Evolutionary conservation across 2,329 filamentous ascomycete genomes (phyloP).

Genomic region (Lecanoromycetidae sp.): DNA sequence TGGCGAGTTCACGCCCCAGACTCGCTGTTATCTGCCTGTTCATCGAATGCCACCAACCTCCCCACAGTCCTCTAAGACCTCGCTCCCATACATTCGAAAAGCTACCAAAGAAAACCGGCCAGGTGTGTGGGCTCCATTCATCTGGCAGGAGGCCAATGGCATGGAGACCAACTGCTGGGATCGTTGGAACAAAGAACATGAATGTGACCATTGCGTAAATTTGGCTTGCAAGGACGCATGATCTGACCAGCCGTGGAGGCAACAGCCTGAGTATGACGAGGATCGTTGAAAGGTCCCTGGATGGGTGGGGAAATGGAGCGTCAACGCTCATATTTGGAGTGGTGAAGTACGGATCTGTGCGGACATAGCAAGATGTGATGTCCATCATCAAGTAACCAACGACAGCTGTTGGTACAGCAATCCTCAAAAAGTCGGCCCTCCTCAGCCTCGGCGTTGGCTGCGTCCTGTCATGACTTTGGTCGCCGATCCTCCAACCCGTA

Average conservation of each 20-base stretch:
- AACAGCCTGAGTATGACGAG: constrained; percentile 3
- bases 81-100: constrained; percentile 10
- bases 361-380: constrained; percentile 4
- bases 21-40: constrained; percentile 9
- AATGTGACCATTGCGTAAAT: constrained; percentile 9
- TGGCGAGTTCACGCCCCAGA: constrained; percentile 8
- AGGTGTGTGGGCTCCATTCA: constrained; percentile 16
- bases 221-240: constrained; percentile 10
- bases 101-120: constrained; percentile 14
- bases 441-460: constrained; percentile 3
- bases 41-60: constrained; percentile 17
- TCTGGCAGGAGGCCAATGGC: constrained; percentile 10
- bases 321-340: constrained; percentile 3
- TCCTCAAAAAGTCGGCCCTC: neutral
- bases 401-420: neutral
- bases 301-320: neutral
- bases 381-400: constrained; percentile 11
- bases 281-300: neutral
- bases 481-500: constrained; percentile 12
- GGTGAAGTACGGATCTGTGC: constrained; percentile 14
- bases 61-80: constrained; percentile 17
- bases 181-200: constrained; percentile 9
- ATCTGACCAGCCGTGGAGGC: constrained; percentile 14
- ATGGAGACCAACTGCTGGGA: constrained; percentile 6
- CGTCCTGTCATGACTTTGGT: constrained; percentile 8